phyloP scores from a whole-genome alignment of 2,329 filamentous ascomycete species.

The Raffaelea ambrosiae region DNA sequence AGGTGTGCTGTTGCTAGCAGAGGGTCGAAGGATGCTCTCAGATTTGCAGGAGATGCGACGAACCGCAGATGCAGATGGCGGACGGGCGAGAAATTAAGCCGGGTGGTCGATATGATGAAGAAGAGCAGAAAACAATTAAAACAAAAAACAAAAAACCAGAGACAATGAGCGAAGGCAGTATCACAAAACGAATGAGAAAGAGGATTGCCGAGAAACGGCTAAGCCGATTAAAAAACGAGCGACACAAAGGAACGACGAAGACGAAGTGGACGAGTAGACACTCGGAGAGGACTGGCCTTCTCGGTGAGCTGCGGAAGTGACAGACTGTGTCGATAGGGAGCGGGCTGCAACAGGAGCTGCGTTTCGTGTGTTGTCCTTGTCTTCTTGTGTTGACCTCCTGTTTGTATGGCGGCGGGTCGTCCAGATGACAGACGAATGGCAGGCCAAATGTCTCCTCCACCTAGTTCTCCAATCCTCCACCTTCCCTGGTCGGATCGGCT shows the following conservation, averaged over 20 bases:
- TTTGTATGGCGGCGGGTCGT: neutral
- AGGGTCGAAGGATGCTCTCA: neutral
- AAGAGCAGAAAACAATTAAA: constrained; percentile 1
- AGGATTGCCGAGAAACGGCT: too few relatives aligned
- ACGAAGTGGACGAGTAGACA: neutral
- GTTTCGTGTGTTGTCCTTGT: neutral
- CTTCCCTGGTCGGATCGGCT: constrained; percentile 6
- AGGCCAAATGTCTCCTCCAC: neutral
- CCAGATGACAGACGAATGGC: neutral
- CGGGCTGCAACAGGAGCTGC: neutral
- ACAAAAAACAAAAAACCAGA: neutral
- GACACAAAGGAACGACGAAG: neutral
- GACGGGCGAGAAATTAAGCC: neutral
- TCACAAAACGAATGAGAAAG: too few relatives aligned
- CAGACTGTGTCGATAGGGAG: too few relatives aligned
- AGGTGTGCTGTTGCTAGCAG: neutral
- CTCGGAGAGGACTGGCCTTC: too few relatives aligned
- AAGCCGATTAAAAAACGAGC: neutral
- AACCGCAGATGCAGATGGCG: neutral
- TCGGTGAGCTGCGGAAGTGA: too few relatives aligned
- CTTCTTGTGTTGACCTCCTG: too few relatives aligned
- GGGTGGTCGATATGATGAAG: neutral
- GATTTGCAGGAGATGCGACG: constrained; percentile 2
- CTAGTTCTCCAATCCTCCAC: neutral
- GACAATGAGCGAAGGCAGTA: too few relatives aligned